These are phyloP conservation scores for Bocquillonia castaneifolia DNA, from an alignment of 441 rosid genomes.

Conservation along the genomic window DNA sequence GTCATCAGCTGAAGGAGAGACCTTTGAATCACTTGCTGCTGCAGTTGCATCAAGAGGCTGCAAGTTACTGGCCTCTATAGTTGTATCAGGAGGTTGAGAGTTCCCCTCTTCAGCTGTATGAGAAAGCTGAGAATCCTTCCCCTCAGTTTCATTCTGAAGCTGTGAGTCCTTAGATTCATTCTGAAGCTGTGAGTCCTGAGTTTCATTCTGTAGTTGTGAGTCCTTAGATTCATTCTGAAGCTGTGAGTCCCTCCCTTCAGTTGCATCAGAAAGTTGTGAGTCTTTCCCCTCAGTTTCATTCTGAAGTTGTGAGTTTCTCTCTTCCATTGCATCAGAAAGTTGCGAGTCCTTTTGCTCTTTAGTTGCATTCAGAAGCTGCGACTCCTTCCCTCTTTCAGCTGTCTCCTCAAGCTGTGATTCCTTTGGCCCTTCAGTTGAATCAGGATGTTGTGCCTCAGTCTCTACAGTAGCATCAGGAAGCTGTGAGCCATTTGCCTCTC, in stretches of 20 bases:
- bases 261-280: not conserved
- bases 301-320: not conserved
- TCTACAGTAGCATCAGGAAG: conserved; percentile 5
- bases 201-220: too few species aligned
- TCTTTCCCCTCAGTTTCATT: conserved; percentile 8
- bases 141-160: not conserved
- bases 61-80: not conserved
- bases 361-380: conserved; percentile 7
- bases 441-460: not conserved
- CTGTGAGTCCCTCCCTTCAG: not conserved
- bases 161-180: not conserved
- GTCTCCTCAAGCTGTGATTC: conserved; percentile 4
- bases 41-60: conserved; percentile 2
- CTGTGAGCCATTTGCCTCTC: not conserved
- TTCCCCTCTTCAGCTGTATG: conserved; percentile 5
- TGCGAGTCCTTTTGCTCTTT: not conserved
- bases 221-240: too few species aligned
- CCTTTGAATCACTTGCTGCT: conserved; percentile 11
- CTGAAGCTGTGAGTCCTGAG: too few species aligned
- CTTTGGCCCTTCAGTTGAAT: conserved; percentile 7
- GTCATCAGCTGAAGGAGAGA: conserved; percentile 23
- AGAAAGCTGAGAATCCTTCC: conserved; percentile 1
- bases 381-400: conserved; percentile 1
- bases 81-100: conserved; percentile 12
- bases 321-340: conserved; percentile 13